These are phyloP conservation scores for Effrenium voratum DNA, from an alignment of 73 alveolate species.

Conservation along the genomic window DNA sequence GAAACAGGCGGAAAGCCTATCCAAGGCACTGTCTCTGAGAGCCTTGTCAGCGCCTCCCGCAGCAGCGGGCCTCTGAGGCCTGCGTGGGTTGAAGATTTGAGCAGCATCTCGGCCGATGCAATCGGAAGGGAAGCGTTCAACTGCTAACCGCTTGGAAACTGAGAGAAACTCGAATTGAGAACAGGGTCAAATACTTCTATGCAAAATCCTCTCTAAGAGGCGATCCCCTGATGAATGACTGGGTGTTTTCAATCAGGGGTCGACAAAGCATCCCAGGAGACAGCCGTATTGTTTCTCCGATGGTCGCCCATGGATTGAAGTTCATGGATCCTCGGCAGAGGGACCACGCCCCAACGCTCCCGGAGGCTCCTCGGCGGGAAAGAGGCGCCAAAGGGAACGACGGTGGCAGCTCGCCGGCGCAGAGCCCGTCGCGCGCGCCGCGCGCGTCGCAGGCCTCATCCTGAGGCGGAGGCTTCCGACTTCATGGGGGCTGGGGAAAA, in stretches of 20 bases:
- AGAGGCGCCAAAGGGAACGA: constrained; percentile 24
- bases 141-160: no score
- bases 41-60: not conserved
- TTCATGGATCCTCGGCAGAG: not conserved
- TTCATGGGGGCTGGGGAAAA: no score
- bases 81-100: not conserved
- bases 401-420: constrained; percentile 54
- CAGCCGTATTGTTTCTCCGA: not conserved
- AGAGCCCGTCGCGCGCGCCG: no score
- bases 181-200: no score
- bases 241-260: not conserved
- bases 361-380: not conserved
- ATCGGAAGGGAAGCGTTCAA: no score
- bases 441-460: no score
- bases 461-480: no score
- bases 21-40: constrained; percentile 32
- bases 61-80: constrained; percentile 32
- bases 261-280: not conserved
- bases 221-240: not conserved
- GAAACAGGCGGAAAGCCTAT: no score
- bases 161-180: no score
- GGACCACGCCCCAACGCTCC: not conserved
- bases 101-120: no score
- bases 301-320: not conserved
- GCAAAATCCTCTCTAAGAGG: not conserved